A percentile compares a stretch with the other conserved stretches of the same genome.
These are phyloP conservation scores for Scheffersomyces titani DNA, from an alignment of 1,139 yeast species.

Conservation along the genomic window DNA sequence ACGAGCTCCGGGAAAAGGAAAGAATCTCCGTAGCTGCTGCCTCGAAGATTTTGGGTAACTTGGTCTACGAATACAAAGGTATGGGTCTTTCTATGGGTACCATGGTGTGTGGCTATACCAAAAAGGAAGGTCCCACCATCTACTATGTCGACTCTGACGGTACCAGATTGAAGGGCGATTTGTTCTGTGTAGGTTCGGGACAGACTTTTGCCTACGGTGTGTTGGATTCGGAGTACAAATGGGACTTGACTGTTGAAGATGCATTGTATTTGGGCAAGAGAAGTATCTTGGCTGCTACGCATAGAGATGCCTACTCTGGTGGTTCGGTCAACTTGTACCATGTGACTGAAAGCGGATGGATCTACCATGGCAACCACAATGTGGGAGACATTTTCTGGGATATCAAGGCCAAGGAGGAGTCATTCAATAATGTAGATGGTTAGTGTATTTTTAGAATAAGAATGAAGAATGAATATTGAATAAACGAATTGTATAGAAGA, in stretches of 20 bases:
- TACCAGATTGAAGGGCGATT: constrained; percentile 89
- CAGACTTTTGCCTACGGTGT: constrained; percentile 99
- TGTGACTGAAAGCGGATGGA: constrained; percentile 93
- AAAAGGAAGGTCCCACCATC: constrained; percentile 92
- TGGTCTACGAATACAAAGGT: constrained; percentile 93
- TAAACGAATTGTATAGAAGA: background rate
- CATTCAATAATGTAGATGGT: constrained; percentile 85
- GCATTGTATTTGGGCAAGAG: constrained; percentile 94
- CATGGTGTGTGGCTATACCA: constrained; percentile 96
- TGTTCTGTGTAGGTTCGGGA: constrained; percentile 98
- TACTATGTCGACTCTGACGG: constrained; percentile 98
- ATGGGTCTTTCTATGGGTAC: constrained; percentile 99
- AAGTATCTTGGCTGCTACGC: constrained; percentile 95
- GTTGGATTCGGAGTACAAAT: constrained; percentile 82
- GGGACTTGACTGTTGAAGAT: constrained; percentile 91
- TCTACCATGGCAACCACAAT: constrained; percentile 91
- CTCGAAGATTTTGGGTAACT: constrained; percentile 85
- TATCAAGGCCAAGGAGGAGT: constrained; percentile 81
- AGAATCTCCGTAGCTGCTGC: constrained; percentile 97
- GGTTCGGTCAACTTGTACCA: constrained; percentile 93
- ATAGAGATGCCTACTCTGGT: constrained; percentile 98
- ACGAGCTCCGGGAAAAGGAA: constrained; percentile 91
- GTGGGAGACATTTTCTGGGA: constrained; percentile 94
- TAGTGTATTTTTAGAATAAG: constrained; percentile 19
- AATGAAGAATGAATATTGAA: constrained; percentile 5